Base-by-base conservation (phyloP, 805 yeast species). In the Metschnikowia corniflorae region DNA sequence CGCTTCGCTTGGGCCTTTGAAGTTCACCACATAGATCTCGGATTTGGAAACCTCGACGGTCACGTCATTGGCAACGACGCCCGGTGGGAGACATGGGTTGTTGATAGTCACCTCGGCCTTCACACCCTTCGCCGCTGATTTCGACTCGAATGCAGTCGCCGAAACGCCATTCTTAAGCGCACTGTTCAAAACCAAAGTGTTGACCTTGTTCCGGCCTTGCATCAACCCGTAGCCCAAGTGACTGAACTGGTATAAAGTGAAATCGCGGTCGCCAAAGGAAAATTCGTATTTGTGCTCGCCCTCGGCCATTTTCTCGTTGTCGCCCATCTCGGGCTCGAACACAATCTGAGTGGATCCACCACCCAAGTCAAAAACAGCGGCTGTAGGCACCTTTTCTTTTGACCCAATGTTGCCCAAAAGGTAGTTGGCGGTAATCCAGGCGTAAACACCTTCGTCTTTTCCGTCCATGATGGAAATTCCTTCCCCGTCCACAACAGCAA, bases 331-430 rank as follows among this genome's bases (percentile, higher is more conserved):
- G 16, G 99, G 99, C 70, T 93, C 97, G 61, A 93, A 93, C 6
- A 93, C 99, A 65, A 93, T 88, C 67, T 94, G 98, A 10, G 99
- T 93, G 6, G 97, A 87, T 4, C 97, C 97, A 54, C 98, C 98
- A 51, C 98, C 99, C 42, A 93, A 75, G 61, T 93, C 99, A 55
- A 93, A 93, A 8, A 93, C 95, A 16, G 97, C 98, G 33, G 95
- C 95, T 9, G 98, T 93, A 20, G 95, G 88, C 17, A 65, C 59
- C 61, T 82, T 82, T 26, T 77, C 80, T 16, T 78, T 60, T n/a
- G 71, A 58, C 12, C 97, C 98, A 59, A 93, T 91, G 67, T 91
- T 93, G 27, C 97, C 97, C 50, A 91, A 73, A 47, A 93, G 68
- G 60, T 81, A 93, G 67, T 93, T 93, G 33, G 96, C 81, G 18